Evolutionary conservation across 1,284 basidiomycete genomes (phyloP).

Genomic region (Schizopora paradoxa): DNA sequence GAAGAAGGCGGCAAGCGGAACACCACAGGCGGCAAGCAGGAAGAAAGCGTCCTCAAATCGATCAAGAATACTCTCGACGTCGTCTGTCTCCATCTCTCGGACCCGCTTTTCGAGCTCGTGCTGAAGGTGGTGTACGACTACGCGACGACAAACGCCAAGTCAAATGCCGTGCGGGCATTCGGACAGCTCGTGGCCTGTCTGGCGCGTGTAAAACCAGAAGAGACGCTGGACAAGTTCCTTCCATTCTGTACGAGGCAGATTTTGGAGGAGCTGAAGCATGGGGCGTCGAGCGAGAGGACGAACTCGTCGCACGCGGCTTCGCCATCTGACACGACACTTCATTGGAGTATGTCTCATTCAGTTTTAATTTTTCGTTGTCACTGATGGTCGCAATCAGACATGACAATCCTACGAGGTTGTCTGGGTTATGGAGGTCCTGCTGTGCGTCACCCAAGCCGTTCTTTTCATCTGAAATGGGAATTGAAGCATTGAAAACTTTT

Average conservation of each 20-base stretch:
- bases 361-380: conserved; percentile 14
- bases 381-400: conserved; percentile 40
- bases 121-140: conserved; percentile 86
- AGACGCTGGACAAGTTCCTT: conserved; percentile 78
- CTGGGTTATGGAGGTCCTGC: conserved; percentile 66
- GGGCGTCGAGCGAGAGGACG: conserved; percentile 88
- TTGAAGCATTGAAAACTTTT: conserved; percentile 3
- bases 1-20: conserved; percentile 86
- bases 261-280: conserved; percentile 81
- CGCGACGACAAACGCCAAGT: conserved; percentile 78
- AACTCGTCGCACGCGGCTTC: conserved; percentile 81
- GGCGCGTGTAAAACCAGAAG: conserved; percentile 72
- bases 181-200: conserved; percentile 88
- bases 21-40: conserved; percentile 80
- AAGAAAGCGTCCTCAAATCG: conserved; percentile 79
- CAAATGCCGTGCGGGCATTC: conserved; percentile 86
- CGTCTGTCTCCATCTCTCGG: conserved; percentile 85
- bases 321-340: conserved; percentile 86
- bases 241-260: conserved; percentile 80
- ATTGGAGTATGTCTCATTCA: conserved; percentile 73
- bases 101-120: conserved; percentile 81
- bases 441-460: conserved; percentile 34
- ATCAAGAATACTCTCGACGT: conserved; percentile 81
- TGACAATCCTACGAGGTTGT: conserved; percentile 74
- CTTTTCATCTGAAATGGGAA: conserved; percentile 14